phyloP scores from a whole-genome alignment of 441 rosid species.

The Theobroma grandiflorum region DNA sequence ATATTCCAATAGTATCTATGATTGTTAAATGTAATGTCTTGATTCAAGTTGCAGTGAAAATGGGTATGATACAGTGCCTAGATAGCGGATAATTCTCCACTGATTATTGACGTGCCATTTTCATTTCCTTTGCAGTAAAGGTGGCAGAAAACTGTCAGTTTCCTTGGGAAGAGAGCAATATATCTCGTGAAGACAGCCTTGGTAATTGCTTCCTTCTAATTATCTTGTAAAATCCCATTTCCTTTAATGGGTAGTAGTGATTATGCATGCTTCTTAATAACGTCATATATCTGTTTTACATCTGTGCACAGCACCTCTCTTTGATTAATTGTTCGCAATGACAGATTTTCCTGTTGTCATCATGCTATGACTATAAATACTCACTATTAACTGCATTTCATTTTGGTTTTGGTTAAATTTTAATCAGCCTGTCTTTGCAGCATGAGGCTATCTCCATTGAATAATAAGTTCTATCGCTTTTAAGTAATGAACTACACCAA shows the following conservation, averaged over 20 bases:
- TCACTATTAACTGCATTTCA: not conserved
- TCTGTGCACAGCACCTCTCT: not conserved
- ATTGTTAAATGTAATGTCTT: slow-evolving; percentile 1
- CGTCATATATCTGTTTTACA: not conserved
- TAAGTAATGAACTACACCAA: not conserved
- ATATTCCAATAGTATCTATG: not conserved
- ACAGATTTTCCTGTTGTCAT: not conserved
- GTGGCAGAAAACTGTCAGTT: slow-evolving; percentile 31
- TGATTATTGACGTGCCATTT: slow-evolving; percentile 6
- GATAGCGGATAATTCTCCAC: slow-evolving; percentile 7
- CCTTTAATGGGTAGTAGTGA: not conserved
- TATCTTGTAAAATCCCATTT: slow-evolving; percentile 6
- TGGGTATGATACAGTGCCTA: slow-evolving; percentile 17
- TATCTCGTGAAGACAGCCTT: slow-evolving; percentile 37
- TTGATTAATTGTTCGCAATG: not conserved
- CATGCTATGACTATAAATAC: not conserved
- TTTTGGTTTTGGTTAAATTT: not conserved
- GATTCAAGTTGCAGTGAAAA: not conserved
- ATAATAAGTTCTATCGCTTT: not conserved
- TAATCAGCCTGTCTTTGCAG: slow-evolving; percentile 3
- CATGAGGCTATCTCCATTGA: not conserved
- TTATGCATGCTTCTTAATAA: not conserved
- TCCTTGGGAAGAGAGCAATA: slow-evolving; percentile 35
- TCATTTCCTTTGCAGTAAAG: slow-evolving; percentile 33
- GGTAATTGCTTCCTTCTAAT: slow-evolving; percentile 32